These are phyloP conservation scores for Oryza brachyantha DNA, from an alignment of 176 grass and related monocot genomes.

Conservation along the genomic window DNA sequence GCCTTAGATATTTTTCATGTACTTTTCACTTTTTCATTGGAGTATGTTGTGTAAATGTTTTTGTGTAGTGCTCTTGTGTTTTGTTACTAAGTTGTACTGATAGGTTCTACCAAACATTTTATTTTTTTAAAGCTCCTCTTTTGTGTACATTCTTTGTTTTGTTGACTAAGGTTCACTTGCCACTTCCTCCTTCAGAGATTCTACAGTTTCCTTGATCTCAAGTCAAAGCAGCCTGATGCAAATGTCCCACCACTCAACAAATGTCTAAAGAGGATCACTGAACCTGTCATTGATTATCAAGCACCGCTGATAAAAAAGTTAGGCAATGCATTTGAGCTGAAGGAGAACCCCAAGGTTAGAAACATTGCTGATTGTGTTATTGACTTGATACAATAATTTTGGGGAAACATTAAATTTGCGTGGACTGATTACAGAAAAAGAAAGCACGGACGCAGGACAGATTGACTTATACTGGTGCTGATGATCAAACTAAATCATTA, in stretches of 20 bases:
- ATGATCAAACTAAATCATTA: slow-evolving; percentile 38
- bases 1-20: background rate
- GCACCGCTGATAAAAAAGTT: slow-evolving; percentile 50
- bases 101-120: background rate
- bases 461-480: slow-evolving; percentile 31
- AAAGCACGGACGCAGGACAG: slow-evolving; percentile 45
- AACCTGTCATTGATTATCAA: slow-evolving; percentile 50
- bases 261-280: slow-evolving; percentile 66
- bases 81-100: background rate
- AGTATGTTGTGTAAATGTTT: background rate
- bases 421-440: slow-evolving; percentile 46
- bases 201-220: slow-evolving; percentile 82
- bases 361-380: slow-evolving; percentile 17
- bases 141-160: slow-evolving; percentile 9
- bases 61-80: background rate
- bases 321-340: slow-evolving; percentile 60
- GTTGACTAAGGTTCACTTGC: slow-evolving; percentile 16
- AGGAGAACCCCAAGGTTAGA: slow-evolving; percentile 86
- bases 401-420: background rate
- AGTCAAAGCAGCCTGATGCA: slow-evolving; percentile 77
- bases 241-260: slow-evolving; percentile 64
- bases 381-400: slow-evolving; percentile 22
- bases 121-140: background rate
- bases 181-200: slow-evolving; percentile 51
- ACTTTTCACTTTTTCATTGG: slow-evolving; percentile 16